Base-by-base conservation (phyloP, 1,284 basidiomycete genomes). In the Neolentinus lepideus region DNA sequence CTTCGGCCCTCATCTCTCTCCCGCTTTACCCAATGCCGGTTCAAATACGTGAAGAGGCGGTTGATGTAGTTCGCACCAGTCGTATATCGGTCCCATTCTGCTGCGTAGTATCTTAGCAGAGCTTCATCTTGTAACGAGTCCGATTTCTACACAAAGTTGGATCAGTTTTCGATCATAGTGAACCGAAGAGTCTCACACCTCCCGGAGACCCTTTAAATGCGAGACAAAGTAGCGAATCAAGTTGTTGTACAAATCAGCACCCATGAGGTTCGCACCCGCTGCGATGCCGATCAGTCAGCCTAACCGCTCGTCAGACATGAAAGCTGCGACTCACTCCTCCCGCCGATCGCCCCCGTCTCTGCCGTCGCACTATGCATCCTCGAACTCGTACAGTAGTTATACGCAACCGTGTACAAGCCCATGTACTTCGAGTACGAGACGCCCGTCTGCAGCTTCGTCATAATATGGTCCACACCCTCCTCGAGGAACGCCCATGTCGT, bases 11-110 rank as follows among this genome's bases (percentile, higher is more conserved):
- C 96, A 65, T 99, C 97, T 68, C 96, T 89, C 70, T 99, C 95
- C 48, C 96, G 85, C 75, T 97, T 98, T 52, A 99, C 95, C 97
- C 97, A 99, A 73, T 98, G 94, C 57, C 96, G 91, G 70, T 99
- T 98, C 58, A 98, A 84, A 72, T 98, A 98, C 21, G 92, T 90
- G 76, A 98, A 98, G 45, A 99, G 75, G 58, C 94, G 87, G 67
- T 97, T 94, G 67, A 99, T 89, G 69, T 95, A 98, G 70, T 92
- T 94, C 9, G 96, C 94, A 57, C 96, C 96, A 0, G 88, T 94
- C 0, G 96, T 99, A 74, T 98, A 99, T 45, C 94, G 83, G 66
- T 94, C 90, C 96, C 97, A 99, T 69, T 98, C 91, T 55, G 77
- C 71, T 2, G 93, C 92, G 66, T 99, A 99, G 72, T 92, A 98